Percentiles rank a stretch among this genome's conserved stretches.
phyloP scores from a whole-genome alignment of 768 basidiomycete species.

The Boletus sp. region DNA sequence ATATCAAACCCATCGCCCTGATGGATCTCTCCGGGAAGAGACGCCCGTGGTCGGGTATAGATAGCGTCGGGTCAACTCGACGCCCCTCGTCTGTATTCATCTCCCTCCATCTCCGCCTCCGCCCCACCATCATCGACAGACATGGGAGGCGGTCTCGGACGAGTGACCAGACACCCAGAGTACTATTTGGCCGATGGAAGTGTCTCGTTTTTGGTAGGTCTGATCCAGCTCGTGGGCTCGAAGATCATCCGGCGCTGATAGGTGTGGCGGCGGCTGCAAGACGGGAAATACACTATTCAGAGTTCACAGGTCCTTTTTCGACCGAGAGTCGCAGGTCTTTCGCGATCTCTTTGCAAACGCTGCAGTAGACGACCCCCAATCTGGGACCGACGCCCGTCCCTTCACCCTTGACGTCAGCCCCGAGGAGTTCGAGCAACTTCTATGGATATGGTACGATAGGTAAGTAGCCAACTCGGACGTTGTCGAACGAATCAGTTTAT shows the following conservation, averaged over 20 bases:
- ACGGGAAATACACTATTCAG: constrained; percentile 48
- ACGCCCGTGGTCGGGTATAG: constrained; percentile 13
- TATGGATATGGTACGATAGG: constrained; percentile 63
- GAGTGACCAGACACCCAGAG: not conserved
- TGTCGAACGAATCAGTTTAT: not conserved
- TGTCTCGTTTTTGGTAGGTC: constrained; percentile 17
- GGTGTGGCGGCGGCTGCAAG: constrained; percentile 31
- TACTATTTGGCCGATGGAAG: constrained; percentile 17
- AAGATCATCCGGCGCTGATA: constrained; percentile 3
- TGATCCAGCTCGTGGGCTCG: not conserved
- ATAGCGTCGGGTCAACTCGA: constrained; percentile 11
- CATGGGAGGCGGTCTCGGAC: constrained; percentile 16
- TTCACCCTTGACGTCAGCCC: constrained; percentile 42
- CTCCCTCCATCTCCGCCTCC: not conserved
- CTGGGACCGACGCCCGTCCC: constrained; percentile 36
- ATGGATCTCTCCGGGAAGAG: constrained; percentile 19
- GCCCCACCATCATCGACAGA: not conserved
- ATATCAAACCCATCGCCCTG: constrained; percentile 5
- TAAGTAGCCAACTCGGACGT: constrained; percentile 14
- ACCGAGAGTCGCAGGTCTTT: constrained; percentile 52
- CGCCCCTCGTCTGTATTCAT: not conserved
- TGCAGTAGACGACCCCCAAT: constrained; percentile 28
- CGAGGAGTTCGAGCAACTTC: constrained; percentile 46
- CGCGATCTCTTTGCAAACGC: constrained; percentile 30
- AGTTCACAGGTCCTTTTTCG: constrained; percentile 57